Conservation (phyloP, 768 basidiomycete species). For the Porphyrellus cyaneotinctus region DNA sequence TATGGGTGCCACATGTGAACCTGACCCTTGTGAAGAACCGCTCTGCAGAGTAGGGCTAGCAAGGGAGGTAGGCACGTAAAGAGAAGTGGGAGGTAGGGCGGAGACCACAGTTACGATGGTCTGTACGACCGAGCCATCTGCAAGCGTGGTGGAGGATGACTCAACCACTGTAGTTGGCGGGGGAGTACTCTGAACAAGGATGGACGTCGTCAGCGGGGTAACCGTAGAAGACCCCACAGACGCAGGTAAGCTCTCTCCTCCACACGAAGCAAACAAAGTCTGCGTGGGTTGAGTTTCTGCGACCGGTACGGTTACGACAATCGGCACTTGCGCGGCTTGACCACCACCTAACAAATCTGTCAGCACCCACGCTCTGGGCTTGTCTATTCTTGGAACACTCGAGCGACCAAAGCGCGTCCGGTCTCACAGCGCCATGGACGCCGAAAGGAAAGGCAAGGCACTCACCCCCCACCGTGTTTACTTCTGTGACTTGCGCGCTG, state of each 20-base stretch:
- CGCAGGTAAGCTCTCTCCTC: conserved; percentile 12
- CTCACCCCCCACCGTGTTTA: conserved; percentile 36
- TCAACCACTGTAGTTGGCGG: conserved; percentile 32
- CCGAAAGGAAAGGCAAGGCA: conserved; percentile 2
- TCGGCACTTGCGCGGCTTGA: conserved; percentile 37
- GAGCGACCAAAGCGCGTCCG: conserved; percentile 15
- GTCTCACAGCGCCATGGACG: conserved; percentile 4
- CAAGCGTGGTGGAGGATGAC: conserved; percentile 34
- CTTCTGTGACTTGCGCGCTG: conserved; percentile 23
- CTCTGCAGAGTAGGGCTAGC: conserved; percentile 16
- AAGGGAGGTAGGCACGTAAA: conserved; percentile 23
- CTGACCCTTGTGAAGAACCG: conserved; percentile 13
- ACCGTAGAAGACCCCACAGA: conserved; percentile 4
- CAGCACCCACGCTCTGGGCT: conserved; percentile 4
- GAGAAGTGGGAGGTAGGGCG: conserved; percentile 30
- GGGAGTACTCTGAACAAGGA: conserved; percentile 30
- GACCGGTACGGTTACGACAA: conserved; percentile 36
- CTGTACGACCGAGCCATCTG: conserved; percentile 39
- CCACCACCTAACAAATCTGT: conserved; percentile 24
- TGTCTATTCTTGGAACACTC: background rate
- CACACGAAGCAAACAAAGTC: conserved; percentile 43
- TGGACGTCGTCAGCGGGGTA: conserved; percentile 18
- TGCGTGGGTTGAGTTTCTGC: conserved; percentile 28
- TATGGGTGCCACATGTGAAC: conserved; percentile 41
- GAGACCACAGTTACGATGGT: conserved; percentile 36